Evolutionary conservation across 2,329 filamentous ascomycete genomes (phyloP).

Genomic region (Penicillium sp.): DNA sequence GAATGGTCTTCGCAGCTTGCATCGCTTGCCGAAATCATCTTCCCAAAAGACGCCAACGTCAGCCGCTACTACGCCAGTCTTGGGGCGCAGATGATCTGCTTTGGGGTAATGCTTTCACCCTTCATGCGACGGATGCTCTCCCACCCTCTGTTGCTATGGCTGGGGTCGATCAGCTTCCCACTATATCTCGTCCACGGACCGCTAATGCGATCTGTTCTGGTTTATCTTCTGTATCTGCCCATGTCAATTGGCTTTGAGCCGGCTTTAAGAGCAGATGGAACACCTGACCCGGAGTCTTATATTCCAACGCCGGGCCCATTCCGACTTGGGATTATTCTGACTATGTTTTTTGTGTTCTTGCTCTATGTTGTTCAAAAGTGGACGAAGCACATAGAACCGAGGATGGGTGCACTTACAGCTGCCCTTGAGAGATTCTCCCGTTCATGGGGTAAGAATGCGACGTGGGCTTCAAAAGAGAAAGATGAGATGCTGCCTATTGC

Average conservation of each 20-base stretch:
- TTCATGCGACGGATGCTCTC: conserved; percentile 55
- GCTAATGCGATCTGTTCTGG: conserved; percentile 59
- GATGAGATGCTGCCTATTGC: neutral
- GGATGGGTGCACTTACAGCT: conserved; percentile 38
- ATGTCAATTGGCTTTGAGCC: conserved; percentile 23
- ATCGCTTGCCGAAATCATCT: conserved; percentile 20
- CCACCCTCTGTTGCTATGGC: conserved; percentile 58
- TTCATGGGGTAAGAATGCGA: conserved; percentile 15
- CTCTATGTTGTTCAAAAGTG: conserved; percentile 52
- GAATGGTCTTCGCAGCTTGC: conserved; percentile 50
- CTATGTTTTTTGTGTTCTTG: conserved; percentile 51
- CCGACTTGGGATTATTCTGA: conserved; percentile 42
- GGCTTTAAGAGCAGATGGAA: conserved; percentile 18
- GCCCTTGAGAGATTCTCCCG: conserved; percentile 27
- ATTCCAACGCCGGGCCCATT: conserved; percentile 40
- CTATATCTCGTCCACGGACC: conserved; percentile 65
- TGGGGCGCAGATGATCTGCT: conserved; percentile 50
- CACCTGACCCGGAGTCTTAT: conserved; percentile 30
- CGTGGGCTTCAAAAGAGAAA: neutral
- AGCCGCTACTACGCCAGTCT: conserved; percentile 53
- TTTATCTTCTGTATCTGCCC: conserved; percentile 60
- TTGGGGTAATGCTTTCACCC: conserved; percentile 56
- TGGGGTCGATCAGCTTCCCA: conserved; percentile 64
- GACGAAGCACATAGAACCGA: conserved; percentile 57
- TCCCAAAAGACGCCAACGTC: conserved; percentile 46